Base-by-base conservation (phyloP, 345 rosid species). In the Trapa bicornis region DNA sequence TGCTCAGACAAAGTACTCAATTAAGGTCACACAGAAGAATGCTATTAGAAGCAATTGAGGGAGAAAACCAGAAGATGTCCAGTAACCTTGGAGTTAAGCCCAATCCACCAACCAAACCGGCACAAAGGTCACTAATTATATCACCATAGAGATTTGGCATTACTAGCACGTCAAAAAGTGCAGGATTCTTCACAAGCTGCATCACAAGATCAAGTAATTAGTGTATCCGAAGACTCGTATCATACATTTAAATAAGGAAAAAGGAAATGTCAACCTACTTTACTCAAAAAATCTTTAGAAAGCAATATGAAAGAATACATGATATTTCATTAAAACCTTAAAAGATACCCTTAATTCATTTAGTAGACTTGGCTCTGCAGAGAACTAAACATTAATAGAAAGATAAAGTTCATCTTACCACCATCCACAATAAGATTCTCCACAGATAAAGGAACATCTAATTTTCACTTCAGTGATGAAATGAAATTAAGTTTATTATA, bases 71-170 rank as follows among this genome's bases (percentile, higher is more conserved):
- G 33, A 9, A 42, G 29, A 60, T 42, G 13, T 45, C 10, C 17
- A 37, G 37, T 5, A 5, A 70, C 73, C 73, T 70, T 6, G 73
- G 73, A 37, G 73, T 70, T 6, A 70, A 61, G 37, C 73, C 73
- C 68, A 70, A 64, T 16, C 73, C 73, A 64, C 73, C 68, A 70
- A 70, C 64, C 64, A 64, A 36, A 1, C 68, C 68, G 3, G 99
- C 99, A 58, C 98, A 95, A 73, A 95, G 83, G 50, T 95, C 99
- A 41, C 99, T 95, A 77, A 95, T 95, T 62, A 95, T 95, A 79
- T 95, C 99, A 74, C 99, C 98, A 69, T 95, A 95, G 1, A 95
- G 97, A 72, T 95, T 95, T 60, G 99, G 99, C 99, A 95, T 95
- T 78, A 95, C 99, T 84, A 95, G 72, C 12, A 95, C 99, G 79